Conservation (phyloP, 441 rosid species). For the Omphalea diandra region DNA sequence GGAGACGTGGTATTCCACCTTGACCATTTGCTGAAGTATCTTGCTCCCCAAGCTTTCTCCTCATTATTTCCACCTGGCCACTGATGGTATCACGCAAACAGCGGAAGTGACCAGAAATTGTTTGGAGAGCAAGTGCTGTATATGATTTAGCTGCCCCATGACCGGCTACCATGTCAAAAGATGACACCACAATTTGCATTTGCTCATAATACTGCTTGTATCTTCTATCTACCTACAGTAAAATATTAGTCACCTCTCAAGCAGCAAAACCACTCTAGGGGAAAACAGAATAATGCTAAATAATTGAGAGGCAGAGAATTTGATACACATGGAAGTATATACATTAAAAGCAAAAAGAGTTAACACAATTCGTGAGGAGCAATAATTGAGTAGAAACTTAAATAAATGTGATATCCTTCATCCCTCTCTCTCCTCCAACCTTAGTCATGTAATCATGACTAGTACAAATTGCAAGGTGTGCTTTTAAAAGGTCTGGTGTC, state of each 20-base stretch:
- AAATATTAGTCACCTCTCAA: constrained; percentile 19
- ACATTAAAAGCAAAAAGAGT: constrained; percentile 5
- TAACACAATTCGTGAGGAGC: background rate
- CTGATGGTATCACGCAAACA: constrained; percentile 71
- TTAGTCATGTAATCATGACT: background rate
- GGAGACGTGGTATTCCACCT: constrained; percentile 60
- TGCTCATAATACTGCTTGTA: constrained; percentile 74
- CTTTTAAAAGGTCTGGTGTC: background rate
- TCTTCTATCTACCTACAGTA: constrained; percentile 63
- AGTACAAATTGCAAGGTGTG: background rate
- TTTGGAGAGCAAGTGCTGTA: constrained; percentile 74
- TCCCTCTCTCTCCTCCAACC: background rate
- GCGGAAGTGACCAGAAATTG: constrained; percentile 79
- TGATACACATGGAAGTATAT: background rate
- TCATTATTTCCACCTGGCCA: constrained; percentile 50
- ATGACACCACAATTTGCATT: constrained; percentile 68
- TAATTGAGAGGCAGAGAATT: background rate
- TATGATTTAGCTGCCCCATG: constrained; percentile 80
- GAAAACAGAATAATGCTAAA: background rate
- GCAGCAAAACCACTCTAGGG: background rate
- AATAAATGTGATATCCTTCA: background rate
- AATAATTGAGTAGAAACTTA: background rate
- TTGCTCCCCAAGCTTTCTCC: constrained; percentile 69
- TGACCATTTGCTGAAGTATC: constrained; percentile 47
- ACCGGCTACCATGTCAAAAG: constrained; percentile 70